A percentile compares a stretch with the other conserved stretches of the same genome.
Evolutionary conservation across 208 protist species (phyloP).

Genomic region (Trypanosoma lewisi): DNA sequence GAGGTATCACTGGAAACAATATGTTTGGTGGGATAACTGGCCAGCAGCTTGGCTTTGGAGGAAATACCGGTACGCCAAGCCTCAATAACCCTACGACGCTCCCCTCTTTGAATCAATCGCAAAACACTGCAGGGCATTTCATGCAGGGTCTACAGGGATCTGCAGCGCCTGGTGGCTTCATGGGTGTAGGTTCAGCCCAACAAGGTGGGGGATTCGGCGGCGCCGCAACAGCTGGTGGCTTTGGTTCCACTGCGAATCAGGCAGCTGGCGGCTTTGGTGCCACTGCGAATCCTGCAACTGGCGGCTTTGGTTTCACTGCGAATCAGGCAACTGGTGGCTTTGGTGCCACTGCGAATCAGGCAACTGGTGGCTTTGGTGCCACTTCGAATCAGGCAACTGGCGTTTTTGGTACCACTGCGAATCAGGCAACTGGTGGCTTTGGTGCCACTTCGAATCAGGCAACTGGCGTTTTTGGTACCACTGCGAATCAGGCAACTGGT

Average conservation of each 20-base stretch:
- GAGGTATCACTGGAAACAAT: not conserved
- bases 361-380: slow-evolving; percentile 10
- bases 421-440: not conserved
- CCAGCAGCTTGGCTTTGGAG: slow-evolving; percentile 20
- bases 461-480: not conserved
- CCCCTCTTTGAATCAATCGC: slow-evolving; percentile 1
- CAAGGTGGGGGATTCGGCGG: too few species aligned
- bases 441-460: not conserved
- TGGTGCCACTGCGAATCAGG: not conserved
- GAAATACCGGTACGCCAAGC: not conserved
- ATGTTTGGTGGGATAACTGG: slow-evolving; percentile 8
- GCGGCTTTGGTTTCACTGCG: not conserved
- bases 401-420: not conserved
- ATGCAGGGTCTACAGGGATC: slow-evolving; percentile 5
- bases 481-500: not conserved
- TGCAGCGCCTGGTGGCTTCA: not conserved
- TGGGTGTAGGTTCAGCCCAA: not conserved
- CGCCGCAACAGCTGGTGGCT: too few species aligned
- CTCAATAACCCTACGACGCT: too few species aligned
- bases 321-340: slow-evolving; percentile 7
- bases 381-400: not conserved
- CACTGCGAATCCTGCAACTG: slow-evolving; percentile 13
- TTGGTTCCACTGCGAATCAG: too few species aligned
- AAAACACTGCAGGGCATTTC: not conserved
- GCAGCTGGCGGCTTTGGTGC: slow-evolving; percentile 37